A percentile compares a stretch with the other conserved stretches of the same genome.
These are phyloP conservation scores for Populus ilicifolia DNA, from an alignment of 345 rosid species.

Conservation along the genomic window DNA sequence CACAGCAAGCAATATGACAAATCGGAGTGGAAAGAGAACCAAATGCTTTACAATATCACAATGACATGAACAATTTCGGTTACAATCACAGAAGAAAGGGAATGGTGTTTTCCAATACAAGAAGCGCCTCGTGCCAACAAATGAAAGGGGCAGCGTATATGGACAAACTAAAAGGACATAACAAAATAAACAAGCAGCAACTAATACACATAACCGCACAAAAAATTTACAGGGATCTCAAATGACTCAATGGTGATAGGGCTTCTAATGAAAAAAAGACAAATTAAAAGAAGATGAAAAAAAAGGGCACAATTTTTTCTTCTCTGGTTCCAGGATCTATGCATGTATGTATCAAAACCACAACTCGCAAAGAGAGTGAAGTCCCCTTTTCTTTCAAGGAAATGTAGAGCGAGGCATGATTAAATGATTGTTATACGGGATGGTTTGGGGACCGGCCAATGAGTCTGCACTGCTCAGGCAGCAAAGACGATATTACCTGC, in stretches of 20 bases:
- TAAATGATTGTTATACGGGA: neutral
- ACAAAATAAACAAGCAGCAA: constrained; percentile 3
- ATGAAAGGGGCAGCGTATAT: neutral
- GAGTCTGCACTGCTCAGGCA: constrained; percentile 93
- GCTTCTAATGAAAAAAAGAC: neutral
- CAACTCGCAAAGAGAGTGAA: neutral
- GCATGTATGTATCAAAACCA: constrained; percentile 9
- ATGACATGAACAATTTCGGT: neutral
- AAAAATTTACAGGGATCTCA: constrained; percentile 21
- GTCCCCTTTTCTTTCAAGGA: neutral
- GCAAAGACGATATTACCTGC: constrained; percentile 70
- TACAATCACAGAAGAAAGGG: neutral
- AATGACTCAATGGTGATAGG: constrained; percentile 8
- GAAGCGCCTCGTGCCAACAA: constrained; percentile 2
- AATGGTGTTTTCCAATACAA: constrained; percentile 1
- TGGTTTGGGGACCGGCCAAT: constrained; percentile 49
- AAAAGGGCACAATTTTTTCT: neutral
- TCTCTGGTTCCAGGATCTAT: neutral
- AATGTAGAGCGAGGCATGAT: neutral
- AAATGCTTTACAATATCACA: neutral
- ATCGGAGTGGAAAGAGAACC: neutral
- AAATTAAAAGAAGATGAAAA: neutral
- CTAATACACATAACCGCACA: constrained; percentile 12
- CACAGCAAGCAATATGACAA: neutral
- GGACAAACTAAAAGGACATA: neutral